Base-by-base conservation (phyloP, 108 stramenopile genomes). In the Stephanodiscus triporus region DNA sequence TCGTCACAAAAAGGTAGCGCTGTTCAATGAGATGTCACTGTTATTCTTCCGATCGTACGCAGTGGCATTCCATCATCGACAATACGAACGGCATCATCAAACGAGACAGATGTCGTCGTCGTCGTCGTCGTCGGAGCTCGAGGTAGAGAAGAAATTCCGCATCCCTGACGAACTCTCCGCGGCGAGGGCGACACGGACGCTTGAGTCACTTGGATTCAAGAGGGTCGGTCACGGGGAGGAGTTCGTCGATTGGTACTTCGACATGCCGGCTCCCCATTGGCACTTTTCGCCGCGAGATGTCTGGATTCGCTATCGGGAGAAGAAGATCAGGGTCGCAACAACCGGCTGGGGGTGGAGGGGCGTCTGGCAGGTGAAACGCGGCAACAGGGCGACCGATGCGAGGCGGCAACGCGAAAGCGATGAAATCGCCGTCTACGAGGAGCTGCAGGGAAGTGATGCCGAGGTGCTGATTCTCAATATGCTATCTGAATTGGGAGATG, bases 81-180 rank as follows among this genome's bases (percentile, higher is more conserved):
- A 40, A 40, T 11, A 40, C 40, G 4, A 40, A 9, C 40, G 9
- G 40, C 40, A 40, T 7, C 40, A 11, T 40, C 40, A 11, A 40
- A 40, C 40, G 9, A 8, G 40, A 40, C 40, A 40, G n/a, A n/a
- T n/a, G n/a, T n/a, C 40, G 40, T 40, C 40, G 36, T 36, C 7
- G 40, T 9, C 40, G 6, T 40, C 40, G 40, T 59, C 58, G 24
- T 62, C 66, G 0, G 78, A 79, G 38, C 47, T 82, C 0, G 81
- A 82, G 53, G 58, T 82, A 7, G 81, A 82, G 47, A 73, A 82
- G 51, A 82, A 82, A 58, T 82, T 82, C 43, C 64, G 64, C n/a
- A 53, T 82, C 7, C 48, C 66, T 7, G 58, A 72, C 26, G 48
- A 65, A 45, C 61, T 47, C 13, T 24, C 50, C 0, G 62, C 69